These are phyloP conservation scores for Coniosporium tulheliwenetii DNA, from an alignment of 2,329 filamentous ascomycete genomes.

Conservation along the genomic window DNA sequence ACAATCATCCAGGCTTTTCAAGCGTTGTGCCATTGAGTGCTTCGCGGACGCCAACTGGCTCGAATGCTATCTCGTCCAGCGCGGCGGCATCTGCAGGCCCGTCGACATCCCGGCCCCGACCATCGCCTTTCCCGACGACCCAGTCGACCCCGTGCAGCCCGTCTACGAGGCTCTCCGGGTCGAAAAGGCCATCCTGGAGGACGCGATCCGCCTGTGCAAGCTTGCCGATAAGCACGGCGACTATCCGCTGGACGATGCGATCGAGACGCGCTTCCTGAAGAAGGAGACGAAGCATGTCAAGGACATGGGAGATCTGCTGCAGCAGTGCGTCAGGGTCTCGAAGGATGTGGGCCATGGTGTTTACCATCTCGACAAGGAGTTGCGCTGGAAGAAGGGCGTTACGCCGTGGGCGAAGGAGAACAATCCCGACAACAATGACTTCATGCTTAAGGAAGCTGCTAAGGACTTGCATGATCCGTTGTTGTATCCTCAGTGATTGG, in stretches of 20 bases:
- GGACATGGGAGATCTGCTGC: constrained; percentile 9
- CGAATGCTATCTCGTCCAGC: constrained; percentile 10
- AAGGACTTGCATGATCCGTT: background rate
- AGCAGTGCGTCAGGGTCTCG: constrained; percentile 10
- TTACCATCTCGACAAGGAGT: constrained; percentile 8
- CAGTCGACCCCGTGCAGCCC: constrained; percentile 9
- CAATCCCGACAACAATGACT: background rate
- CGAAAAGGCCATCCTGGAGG: constrained; percentile 8
- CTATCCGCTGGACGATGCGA: constrained; percentile 4
- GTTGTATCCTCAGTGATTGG: too few relatives aligned
- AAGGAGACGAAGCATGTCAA: constrained; percentile 11
- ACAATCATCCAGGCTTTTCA: constrained; percentile 7
- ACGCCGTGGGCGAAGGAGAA: background rate
- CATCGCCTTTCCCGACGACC: constrained; percentile 8
- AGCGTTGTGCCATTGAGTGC: constrained; percentile 9
- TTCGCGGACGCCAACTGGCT: constrained; percentile 9
- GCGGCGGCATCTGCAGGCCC: constrained; percentile 9
- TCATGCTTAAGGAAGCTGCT: background rate
- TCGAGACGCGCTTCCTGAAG: constrained; percentile 8
- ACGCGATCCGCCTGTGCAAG: constrained; percentile 7
- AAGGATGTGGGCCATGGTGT: constrained; percentile 10
- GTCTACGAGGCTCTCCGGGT: constrained; percentile 6
- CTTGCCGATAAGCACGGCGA: constrained; percentile 6
- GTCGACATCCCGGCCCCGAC: constrained; percentile 9
- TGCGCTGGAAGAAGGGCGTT: constrained; percentile 3